Base-by-base conservation (phyloP, 345 rosid species). In the Ailanthus altissimus region DNA sequence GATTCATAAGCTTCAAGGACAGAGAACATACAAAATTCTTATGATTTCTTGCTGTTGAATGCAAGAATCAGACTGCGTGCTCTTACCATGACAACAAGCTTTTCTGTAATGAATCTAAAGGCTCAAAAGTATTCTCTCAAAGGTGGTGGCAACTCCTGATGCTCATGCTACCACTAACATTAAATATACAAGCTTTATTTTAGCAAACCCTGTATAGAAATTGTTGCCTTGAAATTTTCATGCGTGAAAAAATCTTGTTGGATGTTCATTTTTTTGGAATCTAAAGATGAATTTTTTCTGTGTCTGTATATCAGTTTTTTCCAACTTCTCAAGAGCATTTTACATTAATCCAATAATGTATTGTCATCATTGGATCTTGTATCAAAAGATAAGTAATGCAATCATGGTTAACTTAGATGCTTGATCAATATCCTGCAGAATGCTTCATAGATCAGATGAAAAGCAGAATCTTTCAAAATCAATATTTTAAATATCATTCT, bases 61-160 rank as follows among this genome's bases (percentile, higher is more conserved):
- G 40, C 74, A 88, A 86, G 85, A 84, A 86, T 20, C 80, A 77
- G 42, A 81, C 83, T 0, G 76, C 78, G 53, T 88, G 91, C 82
- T 81, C 84, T 67, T 80, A 70, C 67, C 85, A 64, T 7, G 78
- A 76, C 38, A 47, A 80, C 32, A 83, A 61, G 58, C 69, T 83
- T 77, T 72, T 45, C 0, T 88, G 91, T 73, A 75, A 53, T 49
- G 49, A 66, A 49, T 80, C 89, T 0, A 56, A 59, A n/a, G 83
- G 81, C 45, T 23, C 45, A 47, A 80, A 68, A 50, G 67, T 77
- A 58, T 42, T 72, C 42, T 53, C 67, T 68, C 23, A n/a, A 32
- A 76, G 76, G 57, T 79, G 85, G 89, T 74, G 82, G 89, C 51
- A 67, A 6, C 66, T 58, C 66, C 38, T 25, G 67, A 72, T 75